Base-by-base conservation (phyloP, 2,329 filamentous ascomycete species). In the Diaporthe ampelina region DNA sequence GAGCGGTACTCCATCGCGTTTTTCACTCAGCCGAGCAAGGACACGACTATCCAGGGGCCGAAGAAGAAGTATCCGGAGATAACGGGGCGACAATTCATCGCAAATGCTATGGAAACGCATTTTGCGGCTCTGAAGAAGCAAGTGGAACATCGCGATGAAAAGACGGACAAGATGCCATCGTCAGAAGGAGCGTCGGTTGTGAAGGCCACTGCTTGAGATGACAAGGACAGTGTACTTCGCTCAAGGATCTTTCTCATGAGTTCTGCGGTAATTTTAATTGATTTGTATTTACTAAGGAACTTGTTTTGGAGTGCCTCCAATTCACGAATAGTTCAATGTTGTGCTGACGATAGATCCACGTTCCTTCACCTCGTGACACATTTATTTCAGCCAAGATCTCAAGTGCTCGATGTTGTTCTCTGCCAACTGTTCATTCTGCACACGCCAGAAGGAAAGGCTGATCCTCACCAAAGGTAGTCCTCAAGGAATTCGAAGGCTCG, bases 11-110 rank as follows among this genome's bases (percentile, higher is more conserved):
- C 86, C 76, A 89, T 91, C 77, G 89, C 89, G 0, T 91, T 87
- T 76, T 91, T 91, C 81, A 91, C 91, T 74, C 89, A 91, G 82
- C 88, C 89, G 1, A 87, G 86, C 78, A 86, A 85, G 77, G 87
- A 89, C 78, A 83, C 85, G 1, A 77, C 83, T 74, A 89, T 90
- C 35, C 88, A 90, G 78, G 89, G 89, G 0, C 88, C 87, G 3
- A 57, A 80, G 79, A 88, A 87, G 81, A 91, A 90, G 80, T 91
- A 90, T 79, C 85, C 87, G 2, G 79, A 85, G 72, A 85, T 91
- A 26, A 90, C 88, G 0, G 89, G 89, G 3, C 86, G 85, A 73
- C 84, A 91, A 76, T 90, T 91, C 74, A 90, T 87, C n/a, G 80
- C 84, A 21, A 85, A 83, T 63, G 89, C 89, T 0, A 89, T 91